phyloP scores from a whole-genome alignment of 2,329 filamentous ascomycete species.

The Nemania serpens region DNA sequence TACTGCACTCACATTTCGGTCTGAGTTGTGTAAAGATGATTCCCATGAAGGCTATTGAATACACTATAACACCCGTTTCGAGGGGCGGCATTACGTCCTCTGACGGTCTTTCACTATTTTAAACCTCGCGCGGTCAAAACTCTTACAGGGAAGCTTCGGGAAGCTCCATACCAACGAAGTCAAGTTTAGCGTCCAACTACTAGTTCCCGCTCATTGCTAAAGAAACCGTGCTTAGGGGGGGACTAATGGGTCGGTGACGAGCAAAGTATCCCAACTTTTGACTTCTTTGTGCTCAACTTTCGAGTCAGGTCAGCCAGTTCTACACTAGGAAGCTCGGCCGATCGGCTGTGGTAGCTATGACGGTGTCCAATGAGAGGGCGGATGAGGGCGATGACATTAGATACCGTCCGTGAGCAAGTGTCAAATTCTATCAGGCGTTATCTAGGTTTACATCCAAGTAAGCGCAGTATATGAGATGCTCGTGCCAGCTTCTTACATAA shows the following conservation, averaged over 20 bases:
- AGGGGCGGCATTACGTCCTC: no score
- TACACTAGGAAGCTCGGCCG: slow-evolving; percentile 4
- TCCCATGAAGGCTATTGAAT: no score
- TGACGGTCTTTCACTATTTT: slow-evolving; percentile 15
- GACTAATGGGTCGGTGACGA: slow-evolving; percentile 23
- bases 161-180: slow-evolving; percentile 12
- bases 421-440: no score
- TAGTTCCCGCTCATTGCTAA: slow-evolving; percentile 1
- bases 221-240: background rate
- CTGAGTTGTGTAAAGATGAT: no score
- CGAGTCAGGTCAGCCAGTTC: slow-evolving; percentile 11
- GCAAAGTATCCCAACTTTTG: background rate
- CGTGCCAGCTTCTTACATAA: no score
- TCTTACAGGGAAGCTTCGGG: slow-evolving; percentile 1
- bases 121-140: slow-evolving; percentile 20
- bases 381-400: background rate
- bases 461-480: no score
- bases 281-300: background rate
- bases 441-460: no score
- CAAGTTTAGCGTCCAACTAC: background rate
- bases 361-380: background rate
- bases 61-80: no score
- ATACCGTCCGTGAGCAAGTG: background rate
- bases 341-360: background rate
- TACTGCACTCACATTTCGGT: no score